Base-by-base conservation (phyloP, 1,284 basidiomycete genomes). In the Apiotrichum gracile region DNA sequence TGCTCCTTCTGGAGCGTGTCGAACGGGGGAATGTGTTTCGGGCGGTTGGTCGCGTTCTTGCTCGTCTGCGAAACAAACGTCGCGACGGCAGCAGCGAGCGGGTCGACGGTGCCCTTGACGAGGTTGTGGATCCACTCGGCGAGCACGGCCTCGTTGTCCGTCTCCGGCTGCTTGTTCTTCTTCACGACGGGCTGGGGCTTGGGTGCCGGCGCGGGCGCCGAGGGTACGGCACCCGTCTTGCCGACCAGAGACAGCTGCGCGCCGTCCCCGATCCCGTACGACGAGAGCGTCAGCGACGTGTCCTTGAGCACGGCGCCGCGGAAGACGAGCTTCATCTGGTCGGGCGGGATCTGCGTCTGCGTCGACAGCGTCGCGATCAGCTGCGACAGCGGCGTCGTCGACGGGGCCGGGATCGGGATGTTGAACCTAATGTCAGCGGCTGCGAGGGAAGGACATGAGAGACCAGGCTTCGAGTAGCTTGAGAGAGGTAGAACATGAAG, bases 261-360 rank as follows among this genome's bases (percentile, higher is more conserved):
- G 13, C 73, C 73, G 33, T 75, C 69, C 14, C 53, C 58, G 40
- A 76, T 68, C 3, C 74, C 74, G 56, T 73, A 77, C 6, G 72
- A 62, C 3, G 71, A 53, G 49, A 77, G 54, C 2, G 74, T 76
- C 0, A 73, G 60, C 33, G 63, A 63, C 19, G 68, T 60, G 61
- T 77, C 75, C 62, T 74, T 74, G 37, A 75, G 66, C 29, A 76
- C 70, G 1, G 73, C 75, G 34, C 75, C 75, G 51, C 73, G 69
- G 66, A 64, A 69, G 54, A 77, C 70, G 29, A 77, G 58, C 53
- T 76, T 74, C 54, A 75, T 60, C 49, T 66, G 63, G 45, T 58
- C 46, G 10, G 62, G 34, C 10, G 71, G 67, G 33, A 76, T 52
- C 17, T 61, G 62, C 4, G 73, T 76, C 40, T 72, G 69, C 16